phyloP scores from a whole-genome alignment of 1,284 basidiomycete genomes.

The Ganoderma lingzhi region DNA sequence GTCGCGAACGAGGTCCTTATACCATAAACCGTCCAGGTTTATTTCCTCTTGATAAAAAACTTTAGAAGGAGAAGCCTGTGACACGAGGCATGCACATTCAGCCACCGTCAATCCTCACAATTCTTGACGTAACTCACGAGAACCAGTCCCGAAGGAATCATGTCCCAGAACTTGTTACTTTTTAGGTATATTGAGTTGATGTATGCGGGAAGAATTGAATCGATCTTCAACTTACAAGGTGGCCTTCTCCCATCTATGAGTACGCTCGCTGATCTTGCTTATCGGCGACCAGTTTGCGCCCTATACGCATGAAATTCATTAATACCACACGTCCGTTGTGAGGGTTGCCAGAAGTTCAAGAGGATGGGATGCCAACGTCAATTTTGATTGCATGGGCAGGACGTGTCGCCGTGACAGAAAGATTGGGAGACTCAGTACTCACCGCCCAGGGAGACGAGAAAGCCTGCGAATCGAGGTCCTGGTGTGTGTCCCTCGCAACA shows the following conservation, averaged over 20 bases:
- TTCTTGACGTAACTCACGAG: conserved; percentile 43
- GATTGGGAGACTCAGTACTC: conserved; percentile 35
- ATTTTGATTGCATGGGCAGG: conserved; percentile 1
- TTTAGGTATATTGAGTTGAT: neutral
- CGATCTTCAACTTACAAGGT: conserved; percentile 52
- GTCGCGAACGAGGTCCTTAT: conserved; percentile 56
- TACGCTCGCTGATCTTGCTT: conserved; percentile 46
- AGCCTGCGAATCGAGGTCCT: conserved; percentile 62
- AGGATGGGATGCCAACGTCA: neutral
- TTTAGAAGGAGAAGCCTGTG: conserved; percentile 50
- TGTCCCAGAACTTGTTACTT: conserved; percentile 57
- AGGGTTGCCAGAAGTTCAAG: neutral
- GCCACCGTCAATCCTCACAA: neutral
- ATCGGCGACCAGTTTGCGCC: conserved; percentile 77
- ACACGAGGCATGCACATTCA: neutral
- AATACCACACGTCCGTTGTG: neutral
- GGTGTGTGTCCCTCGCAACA: conserved; percentile 72
- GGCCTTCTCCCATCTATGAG: conserved; percentile 49
- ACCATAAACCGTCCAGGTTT: conserved; percentile 54
- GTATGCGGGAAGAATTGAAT: neutral
- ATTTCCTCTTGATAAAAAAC: conserved; percentile 47
- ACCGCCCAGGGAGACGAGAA: conserved; percentile 81
- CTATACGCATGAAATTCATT: conserved; percentile 39
- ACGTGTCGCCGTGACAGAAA: neutral
- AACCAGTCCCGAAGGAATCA: conserved; percentile 56